Percentiles rank a stretch among this genome's conserved stretches.
Evolutionary conservation across 2,329 filamentous ascomycete genomes (phyloP).

Genomic region (Lojkania enalia): DNA sequence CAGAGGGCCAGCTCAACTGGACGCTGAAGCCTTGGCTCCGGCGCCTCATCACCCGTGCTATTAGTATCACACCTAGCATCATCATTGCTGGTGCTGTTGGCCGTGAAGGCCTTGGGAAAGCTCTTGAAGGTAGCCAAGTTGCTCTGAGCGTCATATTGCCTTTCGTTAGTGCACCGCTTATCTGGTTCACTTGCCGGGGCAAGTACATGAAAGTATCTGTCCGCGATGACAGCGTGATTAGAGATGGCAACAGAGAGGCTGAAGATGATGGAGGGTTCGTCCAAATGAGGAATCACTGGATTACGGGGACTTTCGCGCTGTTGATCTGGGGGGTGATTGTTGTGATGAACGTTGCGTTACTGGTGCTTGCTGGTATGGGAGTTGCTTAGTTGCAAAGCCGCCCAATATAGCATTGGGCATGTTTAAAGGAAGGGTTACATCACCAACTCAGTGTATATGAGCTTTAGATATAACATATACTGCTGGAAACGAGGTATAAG

Average conservation of each 20-base stretch:
- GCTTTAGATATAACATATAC: no score
- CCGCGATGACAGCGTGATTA: background rate
- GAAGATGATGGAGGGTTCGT: slow-evolving; percentile 30
- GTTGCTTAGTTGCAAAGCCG: slow-evolving; percentile 8
- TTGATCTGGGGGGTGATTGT: slow-evolving; percentile 74
- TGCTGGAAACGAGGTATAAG: no score
- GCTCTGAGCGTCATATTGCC: slow-evolving; percentile 77
- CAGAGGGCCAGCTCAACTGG: slow-evolving; percentile 80
- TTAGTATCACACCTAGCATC: slow-evolving; percentile 81
- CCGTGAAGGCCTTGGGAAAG: slow-evolving; percentile 67
- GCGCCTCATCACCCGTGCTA: slow-evolving; percentile 73
- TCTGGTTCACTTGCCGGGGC: slow-evolving; percentile 80
- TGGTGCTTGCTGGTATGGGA: slow-evolving; percentile 57
- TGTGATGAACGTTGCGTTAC: slow-evolving; percentile 76
- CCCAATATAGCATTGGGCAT: no score
- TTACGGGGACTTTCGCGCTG: slow-evolving; percentile 60
- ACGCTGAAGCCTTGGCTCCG: slow-evolving; percentile 75
- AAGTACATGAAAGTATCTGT: slow-evolving; percentile 76
- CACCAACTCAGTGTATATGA: no score
- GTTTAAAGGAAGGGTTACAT: no score
- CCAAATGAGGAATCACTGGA: slow-evolving; percentile 74
- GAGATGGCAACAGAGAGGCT: slow-evolving; percentile 11
- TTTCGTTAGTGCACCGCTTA: slow-evolving; percentile 79
- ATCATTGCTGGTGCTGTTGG: slow-evolving; percentile 82
- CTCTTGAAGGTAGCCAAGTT: slow-evolving; percentile 77